Evolutionary conservation across 345 rosid genomes (phyloP).

Genomic region (Melastoma malabathricum): DNA sequence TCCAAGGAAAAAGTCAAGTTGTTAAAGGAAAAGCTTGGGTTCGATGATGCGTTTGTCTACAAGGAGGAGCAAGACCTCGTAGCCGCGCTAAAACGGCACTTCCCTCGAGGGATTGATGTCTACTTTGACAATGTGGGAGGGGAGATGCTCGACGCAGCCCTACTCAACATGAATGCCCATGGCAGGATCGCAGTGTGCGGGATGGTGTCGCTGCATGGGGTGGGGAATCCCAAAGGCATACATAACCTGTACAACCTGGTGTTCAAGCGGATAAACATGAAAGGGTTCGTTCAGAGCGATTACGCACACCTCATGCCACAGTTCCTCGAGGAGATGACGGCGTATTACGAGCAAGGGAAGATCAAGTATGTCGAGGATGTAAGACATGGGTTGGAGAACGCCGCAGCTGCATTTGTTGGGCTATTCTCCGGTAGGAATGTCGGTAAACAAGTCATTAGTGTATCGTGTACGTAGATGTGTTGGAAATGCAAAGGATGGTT

Average conservation of each 20-base stretch:
- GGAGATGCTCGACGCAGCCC: not conserved
- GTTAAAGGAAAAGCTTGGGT: constrained; percentile 2
- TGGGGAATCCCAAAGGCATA: not conserved
- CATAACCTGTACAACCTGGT: not conserved
- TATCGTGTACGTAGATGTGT: not conserved
- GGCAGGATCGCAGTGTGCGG: constrained; percentile 5
- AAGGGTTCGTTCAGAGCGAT: not conserved
- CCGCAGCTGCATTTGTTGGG: not conserved
- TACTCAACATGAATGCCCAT: constrained; percentile 5
- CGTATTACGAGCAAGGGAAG: not conserved
- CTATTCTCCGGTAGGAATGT: constrained; percentile 4
- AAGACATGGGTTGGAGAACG: not conserved
- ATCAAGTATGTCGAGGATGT: constrained; percentile 1
- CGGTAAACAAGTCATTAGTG: constrained; percentile 2
- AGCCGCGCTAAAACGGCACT: constrained; percentile 7
- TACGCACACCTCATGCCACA: not conserved
- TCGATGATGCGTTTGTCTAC: constrained; percentile 5
- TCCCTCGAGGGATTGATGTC: constrained; percentile 11
- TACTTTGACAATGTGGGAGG: constrained; percentile 13
- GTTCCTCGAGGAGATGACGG: constrained; percentile 2
- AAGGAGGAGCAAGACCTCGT: constrained; percentile 5
- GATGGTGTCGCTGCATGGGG: constrained; percentile 6
- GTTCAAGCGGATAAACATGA: not conserved
- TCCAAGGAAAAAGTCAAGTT: constrained; percentile 5
- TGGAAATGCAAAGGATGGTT: too few species aligned